Percentiles rank a stretch among this genome's conserved stretches.
Evolutionary conservation across 2,329 filamentous ascomycete genomes (phyloP).

Genomic region (Sordariomycetes sp.): DNA sequence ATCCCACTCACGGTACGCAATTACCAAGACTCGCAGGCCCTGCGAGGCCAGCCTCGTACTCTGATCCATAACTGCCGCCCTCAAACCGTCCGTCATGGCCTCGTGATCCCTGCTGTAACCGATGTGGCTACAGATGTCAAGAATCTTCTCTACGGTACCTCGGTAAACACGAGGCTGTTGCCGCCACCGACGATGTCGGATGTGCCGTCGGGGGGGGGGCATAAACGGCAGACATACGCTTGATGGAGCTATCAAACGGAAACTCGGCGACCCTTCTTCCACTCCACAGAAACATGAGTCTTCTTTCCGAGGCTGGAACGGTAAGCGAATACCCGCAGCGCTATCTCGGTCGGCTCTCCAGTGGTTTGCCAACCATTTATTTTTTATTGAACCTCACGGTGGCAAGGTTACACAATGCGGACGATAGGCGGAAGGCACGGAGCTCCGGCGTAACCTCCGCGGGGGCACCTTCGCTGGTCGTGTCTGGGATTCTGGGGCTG

Average conservation of each 20-base stretch:
- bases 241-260: slow-evolving; percentile 67
- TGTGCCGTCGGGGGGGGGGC: slow-evolving; percentile 29
- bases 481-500: slow-evolving; percentile 19
- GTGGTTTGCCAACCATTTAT: slow-evolving; percentile 49
- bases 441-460: slow-evolving; percentile 36
- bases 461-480: slow-evolving; percentile 18
- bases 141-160: slow-evolving; percentile 46
- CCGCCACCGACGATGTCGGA: slow-evolving; percentile 20
- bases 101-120: slow-evolving; percentile 26
- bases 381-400: slow-evolving; percentile 41
- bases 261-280: slow-evolving; percentile 57
- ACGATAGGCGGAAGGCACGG: slow-evolving; percentile 35
- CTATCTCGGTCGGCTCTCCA: slow-evolving; percentile 63
- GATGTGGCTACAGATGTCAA: slow-evolving; percentile 39
- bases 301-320: slow-evolving; percentile 51
- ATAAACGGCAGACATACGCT: slow-evolving; percentile 71
- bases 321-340: slow-evolving; percentile 61
- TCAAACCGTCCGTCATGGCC: slow-evolving; percentile 35
- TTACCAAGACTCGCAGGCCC: slow-evolving; percentile 59
- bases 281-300: slow-evolving; percentile 33
- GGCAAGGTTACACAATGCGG: slow-evolving; percentile 53
- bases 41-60: slow-evolving; percentile 49
- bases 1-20: slow-evolving; percentile 50
- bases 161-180: slow-evolving; percentile 43
- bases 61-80: slow-evolving; percentile 34